A percentile compares a stretch with the other conserved stretches of the same genome.
Conservation (phyloP, 192 early-diverging fungal species). For the Coemansia sp. region DNA sequence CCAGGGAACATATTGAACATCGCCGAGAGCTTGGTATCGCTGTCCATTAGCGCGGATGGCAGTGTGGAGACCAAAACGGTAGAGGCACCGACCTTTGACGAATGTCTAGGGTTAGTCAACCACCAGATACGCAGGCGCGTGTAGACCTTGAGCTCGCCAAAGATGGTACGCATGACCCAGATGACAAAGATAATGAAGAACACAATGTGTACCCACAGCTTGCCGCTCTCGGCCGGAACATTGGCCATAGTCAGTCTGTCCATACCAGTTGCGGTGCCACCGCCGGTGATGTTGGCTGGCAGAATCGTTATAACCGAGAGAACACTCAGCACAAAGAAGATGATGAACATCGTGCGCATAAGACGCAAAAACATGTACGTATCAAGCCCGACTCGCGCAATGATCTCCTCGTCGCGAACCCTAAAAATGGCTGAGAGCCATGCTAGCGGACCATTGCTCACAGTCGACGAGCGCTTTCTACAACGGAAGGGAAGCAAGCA, state of each 20-base stretch:
- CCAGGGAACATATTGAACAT: constrained; percentile 73
- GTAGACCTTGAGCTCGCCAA: constrained; percentile 66
- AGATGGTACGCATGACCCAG: constrained; percentile 62
- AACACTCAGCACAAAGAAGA: constrained; percentile 69
- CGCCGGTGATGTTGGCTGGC: constrained; percentile 68
- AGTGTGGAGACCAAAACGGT: constrained; percentile 80
- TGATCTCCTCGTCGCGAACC: constrained; percentile 60
- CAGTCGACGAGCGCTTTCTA: constrained; percentile 60
- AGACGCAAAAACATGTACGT: constrained; percentile 81
- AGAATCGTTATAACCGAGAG: constrained; percentile 70
- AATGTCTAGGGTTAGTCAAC: constrained; percentile 60
- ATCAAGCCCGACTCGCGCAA: constrained; percentile 69
- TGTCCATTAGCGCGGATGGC: constrained; percentile 62
- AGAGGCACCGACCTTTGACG: constrained; percentile 60
- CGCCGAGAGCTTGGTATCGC: constrained; percentile 50
- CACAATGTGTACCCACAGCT: constrained; percentile 78
- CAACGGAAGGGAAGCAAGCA: background rate
- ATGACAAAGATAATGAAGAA: constrained; percentile 56
- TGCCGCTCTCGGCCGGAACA: constrained; percentile 49
- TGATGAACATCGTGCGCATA: constrained; percentile 66
- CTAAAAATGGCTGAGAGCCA: constrained; percentile 65
- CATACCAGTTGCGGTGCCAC: constrained; percentile 56
- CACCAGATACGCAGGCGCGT: constrained; percentile 71
- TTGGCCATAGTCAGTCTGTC: constrained; percentile 72
- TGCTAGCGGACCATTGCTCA: constrained; percentile 58